Evolutionary conservation across 31 red algal genomes (phyloP), one percentile per base, ranked within the genome.

Genomic region (Odonthalia washingtoniensis): DNA sequence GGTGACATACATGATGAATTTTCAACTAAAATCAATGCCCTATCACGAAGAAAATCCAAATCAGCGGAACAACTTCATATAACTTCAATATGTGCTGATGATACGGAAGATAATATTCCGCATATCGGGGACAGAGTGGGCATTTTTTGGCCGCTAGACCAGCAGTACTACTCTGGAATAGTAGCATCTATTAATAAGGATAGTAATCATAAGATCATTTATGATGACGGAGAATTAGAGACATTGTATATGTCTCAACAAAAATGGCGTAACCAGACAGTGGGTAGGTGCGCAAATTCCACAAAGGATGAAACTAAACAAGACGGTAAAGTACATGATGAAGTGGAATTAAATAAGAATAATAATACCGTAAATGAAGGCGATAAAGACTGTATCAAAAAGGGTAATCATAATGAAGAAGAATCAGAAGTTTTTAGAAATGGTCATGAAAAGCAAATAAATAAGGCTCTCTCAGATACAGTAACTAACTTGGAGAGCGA

Each of bases 131-230:
- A 75, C 40, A 27, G 14, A 39, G 37, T 75, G 4, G 72, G 40
- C 27, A 3, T 75, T 75, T 75, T 75, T 40, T 75, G 37, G 72
- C 72, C 72, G 33, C 33, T 4, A 34, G 72, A 75, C 72, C 3
- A 75, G 24, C 33, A 75, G 40, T 75, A 75, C 28, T 75, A 75
- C 37, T 40, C 72, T 42, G 72, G 72, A 34, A 42, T 28, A 40
- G 72, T 75, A 24, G 40, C 4, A 38, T 75, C 33, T 5, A 36
- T 75, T 4, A 40, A 5, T 39, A 37, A n/a, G n/a, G n/a, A 75
- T 75, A 36, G 72, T 38, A 34, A 42, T 42, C 72, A 34, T 39
- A 27, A 75, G 36, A 3, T 75, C 33, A 75, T 14, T 2, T 75
- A 75, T 57, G 49, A 57, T 21, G 49, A 57, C 49, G 9, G 49